These are phyloP conservation scores for Ogataea haglerorum DNA, from an alignment of 805 yeast species.

Conservation along the genomic window DNA sequence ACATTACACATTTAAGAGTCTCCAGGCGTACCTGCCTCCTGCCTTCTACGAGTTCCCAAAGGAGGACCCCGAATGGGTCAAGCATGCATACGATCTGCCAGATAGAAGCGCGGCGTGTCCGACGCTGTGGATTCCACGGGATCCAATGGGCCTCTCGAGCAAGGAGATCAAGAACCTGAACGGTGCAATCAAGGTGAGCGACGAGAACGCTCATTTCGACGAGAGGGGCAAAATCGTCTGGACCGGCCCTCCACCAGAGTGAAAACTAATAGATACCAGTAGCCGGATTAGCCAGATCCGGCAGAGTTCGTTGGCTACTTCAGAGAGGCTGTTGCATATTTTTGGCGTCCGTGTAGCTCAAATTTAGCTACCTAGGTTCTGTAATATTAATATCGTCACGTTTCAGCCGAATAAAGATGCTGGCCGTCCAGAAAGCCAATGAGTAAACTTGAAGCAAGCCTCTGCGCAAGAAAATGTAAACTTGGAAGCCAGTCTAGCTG, in stretches of 20 bases:
- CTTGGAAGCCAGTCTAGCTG: no score
- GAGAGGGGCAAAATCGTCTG: slow-evolving; percentile 46
- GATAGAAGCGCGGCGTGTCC: slow-evolving; percentile 68
- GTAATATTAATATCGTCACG: no score
- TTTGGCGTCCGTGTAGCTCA: no score
- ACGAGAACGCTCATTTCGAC: slow-evolving; percentile 61
- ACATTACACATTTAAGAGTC: slow-evolving; percentile 47
- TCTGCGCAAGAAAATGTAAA: no score
- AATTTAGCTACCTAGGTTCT: no score
- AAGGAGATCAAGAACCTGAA: slow-evolving; percentile 53
- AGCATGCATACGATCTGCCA: slow-evolving; percentile 75
- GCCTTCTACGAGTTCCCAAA: slow-evolving; percentile 50
- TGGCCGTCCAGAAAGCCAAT: no score
- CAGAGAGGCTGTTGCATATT: no score
- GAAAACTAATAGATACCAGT: not conserved
- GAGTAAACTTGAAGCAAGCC: no score
- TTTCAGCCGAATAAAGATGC: no score
- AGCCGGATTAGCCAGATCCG: no score
- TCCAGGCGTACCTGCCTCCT: slow-evolving; percentile 53
- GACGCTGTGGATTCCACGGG: slow-evolving; percentile 88
- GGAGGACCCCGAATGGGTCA: slow-evolving; percentile 40
- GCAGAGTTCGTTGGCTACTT: no score
- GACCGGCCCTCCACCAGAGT: slow-evolving; percentile 51
- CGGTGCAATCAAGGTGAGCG: slow-evolving; percentile 58
- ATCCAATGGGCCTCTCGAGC: slow-evolving; percentile 77